Evolutionary conservation across 139 green algal species (phyloP), one percentile per base, ranked within the genome.

Genomic region (Desmodesmus armatus): DNA sequence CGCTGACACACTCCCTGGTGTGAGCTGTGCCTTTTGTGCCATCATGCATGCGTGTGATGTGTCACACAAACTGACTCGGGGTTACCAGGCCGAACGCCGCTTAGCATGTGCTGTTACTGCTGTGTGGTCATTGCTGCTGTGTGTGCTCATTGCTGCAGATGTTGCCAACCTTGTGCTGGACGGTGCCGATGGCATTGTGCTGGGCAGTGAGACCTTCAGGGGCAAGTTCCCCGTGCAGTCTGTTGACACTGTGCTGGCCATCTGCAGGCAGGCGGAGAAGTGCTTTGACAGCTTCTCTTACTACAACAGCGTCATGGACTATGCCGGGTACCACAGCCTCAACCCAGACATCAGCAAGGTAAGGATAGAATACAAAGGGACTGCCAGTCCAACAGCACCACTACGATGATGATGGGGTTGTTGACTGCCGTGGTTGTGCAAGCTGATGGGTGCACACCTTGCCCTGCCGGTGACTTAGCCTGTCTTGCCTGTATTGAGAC

Each of bases 91-190:
- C n/a, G n/a, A n/a, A n/a, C n/a, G n/a, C n/a, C n/a, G n/a, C n/a
- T n/a, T n/a, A n/a, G n/a, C n/a, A n/a, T n/a, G n/a, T 65, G 55
- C 55, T 31, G 17, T 6, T 40, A 9, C n/a, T 40, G 27, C 27
- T 69, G 4, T 23, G n/a, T 27, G n/a, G 3, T 69, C n/a, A 66
- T 37, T 25, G 2, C n/a, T 21, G n/a, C 27, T 37, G 25, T 23
- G 13, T 39, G 25, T 69, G n/a, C n/a, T n/a, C 60, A 23, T 39
- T n/a, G 29, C 69, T 58, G 76, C 95, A 0, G 96, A 99, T 87
- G 96, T 99, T 47, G 96, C 96, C 84, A 99, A 99, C 89, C 92
- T 96, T 41, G 94, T 98, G 82, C 91, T 99, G 58, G 95, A 99
- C 75, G 96, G 96, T 23, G 88, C 90, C 1, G 90, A 93, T 78